Evolutionary conservation across 257 asterid genomes (phyloP).

Genomic region (Nicotiana otophora): DNA sequence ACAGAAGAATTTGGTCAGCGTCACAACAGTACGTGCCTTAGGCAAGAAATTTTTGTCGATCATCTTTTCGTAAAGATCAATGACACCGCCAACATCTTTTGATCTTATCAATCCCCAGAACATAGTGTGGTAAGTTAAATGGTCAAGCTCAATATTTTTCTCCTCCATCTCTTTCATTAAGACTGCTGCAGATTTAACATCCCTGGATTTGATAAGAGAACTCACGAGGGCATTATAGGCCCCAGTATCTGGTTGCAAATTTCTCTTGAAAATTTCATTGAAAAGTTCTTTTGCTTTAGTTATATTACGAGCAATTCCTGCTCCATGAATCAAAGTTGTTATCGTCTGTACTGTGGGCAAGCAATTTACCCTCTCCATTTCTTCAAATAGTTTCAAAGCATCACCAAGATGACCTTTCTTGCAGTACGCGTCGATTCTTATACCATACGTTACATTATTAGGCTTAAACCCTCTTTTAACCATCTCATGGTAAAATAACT

Average conservation of each 20-base stretch:
- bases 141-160: slow-evolving; percentile 45
- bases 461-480: slow-evolving; percentile 79
- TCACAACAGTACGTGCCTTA: slow-evolving; percentile 55
- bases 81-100: slow-evolving; percentile 43
- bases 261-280: slow-evolving; percentile 40
- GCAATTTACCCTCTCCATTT: slow-evolving; percentile 52
- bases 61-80: slow-evolving; percentile 55
- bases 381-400: slow-evolving; percentile 72
- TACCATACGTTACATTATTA: slow-evolving; percentile 47
- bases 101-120: slow-evolving; percentile 64
- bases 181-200: slow-evolving; percentile 46
- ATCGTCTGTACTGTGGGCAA: slow-evolving; percentile 63
- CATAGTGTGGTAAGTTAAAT: slow-evolving; percentile 70
- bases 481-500: slow-evolving; percentile 90
- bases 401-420: slow-evolving; percentile 65
- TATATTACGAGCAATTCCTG: slow-evolving; percentile 69
- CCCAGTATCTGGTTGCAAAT: slow-evolving; percentile 50
- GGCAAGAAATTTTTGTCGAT: slow-evolving; percentile 52
- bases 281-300: slow-evolving; percentile 58
- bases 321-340: slow-evolving; percentile 87
- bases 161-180: slow-evolving; percentile 69
- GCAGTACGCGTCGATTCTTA: slow-evolving; percentile 76
- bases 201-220: slow-evolving; percentile 53
- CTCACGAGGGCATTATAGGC: slow-evolving; percentile 78
- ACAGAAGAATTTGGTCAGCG: slow-evolving; percentile 76